These are phyloP conservation scores for Sclerotinia minor DNA, from an alignment of 2,329 filamentous ascomycete genomes.

Conservation along the genomic window DNA sequence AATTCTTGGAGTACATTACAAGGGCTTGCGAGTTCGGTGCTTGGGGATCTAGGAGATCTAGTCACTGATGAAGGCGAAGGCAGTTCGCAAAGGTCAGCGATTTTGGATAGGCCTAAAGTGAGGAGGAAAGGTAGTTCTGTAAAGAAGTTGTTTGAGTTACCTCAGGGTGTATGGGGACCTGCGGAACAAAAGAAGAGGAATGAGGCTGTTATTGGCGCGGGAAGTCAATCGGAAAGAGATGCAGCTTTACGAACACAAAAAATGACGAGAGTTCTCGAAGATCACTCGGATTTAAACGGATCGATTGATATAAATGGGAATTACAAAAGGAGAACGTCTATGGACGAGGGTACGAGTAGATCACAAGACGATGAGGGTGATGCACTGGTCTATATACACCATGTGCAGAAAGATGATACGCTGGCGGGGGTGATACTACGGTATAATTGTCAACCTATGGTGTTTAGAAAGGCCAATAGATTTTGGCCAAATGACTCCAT, in stretches of 20 bases:
- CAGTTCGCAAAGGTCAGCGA: conserved; percentile 16
- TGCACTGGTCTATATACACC: conserved; percentile 86
- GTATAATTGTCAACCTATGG: conserved; percentile 82
- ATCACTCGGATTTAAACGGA: conserved; percentile 59
- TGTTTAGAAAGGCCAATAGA: conserved; percentile 83
- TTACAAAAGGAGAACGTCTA: conserved; percentile 39
- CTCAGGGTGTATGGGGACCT: conserved; percentile 39
- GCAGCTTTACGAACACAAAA: conserved; percentile 56
- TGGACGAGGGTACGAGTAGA: conserved; percentile 33
- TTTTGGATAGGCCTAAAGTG: conserved; percentile 23
- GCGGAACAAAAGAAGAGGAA: conserved; percentile 30
- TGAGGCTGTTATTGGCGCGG: conserved; percentile 49
- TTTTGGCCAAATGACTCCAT: conserved; percentile 94
- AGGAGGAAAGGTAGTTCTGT: conserved; percentile 26
- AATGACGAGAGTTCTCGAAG: conserved; percentile 61
- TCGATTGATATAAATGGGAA: conserved; percentile 50
- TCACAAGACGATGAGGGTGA: conserved; percentile 63
- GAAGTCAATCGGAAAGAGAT: conserved; percentile 55
- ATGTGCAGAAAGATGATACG: conserved; percentile 79
- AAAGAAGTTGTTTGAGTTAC: conserved; percentile 29
- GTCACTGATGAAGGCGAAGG: conserved; percentile 30
- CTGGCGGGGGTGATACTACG: conserved; percentile 87
- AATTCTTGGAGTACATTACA: conserved; percentile 40
- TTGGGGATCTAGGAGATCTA: conserved; percentile 32
- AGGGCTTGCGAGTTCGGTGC: conserved; percentile 40